Conservation (phyloP, 768 basidiomycete genomes). For the Leccinum rimulosum region DNA sequence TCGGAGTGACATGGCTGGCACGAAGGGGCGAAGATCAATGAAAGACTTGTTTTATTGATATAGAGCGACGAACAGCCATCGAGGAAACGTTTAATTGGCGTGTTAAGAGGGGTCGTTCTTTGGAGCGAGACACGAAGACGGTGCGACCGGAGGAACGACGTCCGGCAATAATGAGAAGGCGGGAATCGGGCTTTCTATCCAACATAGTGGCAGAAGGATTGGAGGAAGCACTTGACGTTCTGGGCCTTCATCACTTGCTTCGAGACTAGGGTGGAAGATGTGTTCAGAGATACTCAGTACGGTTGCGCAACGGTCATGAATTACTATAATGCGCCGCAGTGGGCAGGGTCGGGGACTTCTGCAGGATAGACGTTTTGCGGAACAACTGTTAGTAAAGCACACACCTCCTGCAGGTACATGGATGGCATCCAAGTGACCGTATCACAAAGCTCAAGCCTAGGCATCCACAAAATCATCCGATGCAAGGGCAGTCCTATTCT, state of each 20-base stretch:
- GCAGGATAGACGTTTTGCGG: neutral
- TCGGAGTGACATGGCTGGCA: constrained; percentile 3
- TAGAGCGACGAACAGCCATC: constrained; percentile 18
- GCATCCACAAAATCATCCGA: constrained; percentile 1
- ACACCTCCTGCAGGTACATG: neutral
- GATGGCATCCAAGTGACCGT: neutral
- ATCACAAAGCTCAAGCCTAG: neutral
- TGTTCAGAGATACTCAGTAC: neutral
- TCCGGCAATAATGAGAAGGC: neutral
- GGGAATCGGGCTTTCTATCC: neutral
- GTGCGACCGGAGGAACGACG: neutral
- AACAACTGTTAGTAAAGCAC: neutral
- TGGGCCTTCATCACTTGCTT: neutral
- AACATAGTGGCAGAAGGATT: neutral
- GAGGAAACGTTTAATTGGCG: constrained; percentile 25
- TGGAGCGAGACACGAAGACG: neutral
- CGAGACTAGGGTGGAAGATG: neutral
- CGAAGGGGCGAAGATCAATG: constrained; percentile 7
- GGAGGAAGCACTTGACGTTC: neutral
- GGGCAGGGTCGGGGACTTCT: neutral
- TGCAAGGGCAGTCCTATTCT: neutral
- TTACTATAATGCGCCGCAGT: constrained; percentile 8
- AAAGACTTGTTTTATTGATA: neutral
- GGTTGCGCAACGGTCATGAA: constrained; percentile 10
- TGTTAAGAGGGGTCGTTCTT: constrained; percentile 5